Percentiles rank a stretch among this genome's conserved stretches.
These are phyloP conservation scores for Emericellopsis cladophorae DNA, from an alignment of 2,329 filamentous ascomycete species.

Conservation along the genomic window DNA sequence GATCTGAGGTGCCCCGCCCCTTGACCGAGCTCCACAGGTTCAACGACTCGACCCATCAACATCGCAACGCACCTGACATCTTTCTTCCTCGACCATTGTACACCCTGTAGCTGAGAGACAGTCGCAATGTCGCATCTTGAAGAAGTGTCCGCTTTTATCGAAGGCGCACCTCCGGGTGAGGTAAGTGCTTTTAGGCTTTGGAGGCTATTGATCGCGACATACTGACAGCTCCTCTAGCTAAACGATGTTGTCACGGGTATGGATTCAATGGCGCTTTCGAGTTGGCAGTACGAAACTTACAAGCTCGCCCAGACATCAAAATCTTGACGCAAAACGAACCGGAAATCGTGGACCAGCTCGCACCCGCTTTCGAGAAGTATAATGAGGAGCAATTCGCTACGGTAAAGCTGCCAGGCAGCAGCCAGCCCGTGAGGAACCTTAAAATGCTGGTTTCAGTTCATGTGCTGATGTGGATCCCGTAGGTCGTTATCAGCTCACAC, in stretches of 20 bases:
- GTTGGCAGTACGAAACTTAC: constrained; percentile 7
- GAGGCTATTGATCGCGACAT: too few species aligned
- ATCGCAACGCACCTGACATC: too few species aligned
- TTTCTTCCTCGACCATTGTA: too few species aligned
- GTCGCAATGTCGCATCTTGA: constrained; percentile 23
- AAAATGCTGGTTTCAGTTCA: not conserved
- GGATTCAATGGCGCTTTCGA: constrained; percentile 2
- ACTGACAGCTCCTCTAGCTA: constrained; percentile 39
- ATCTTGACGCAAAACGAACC: constrained; percentile 61
- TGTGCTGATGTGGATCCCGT: constrained; percentile 5
- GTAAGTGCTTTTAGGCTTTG: constrained; percentile 34
- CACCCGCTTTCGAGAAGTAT: constrained; percentile 82
- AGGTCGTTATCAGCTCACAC: constrained; percentile 77
- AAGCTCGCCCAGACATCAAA: constrained; percentile 65
- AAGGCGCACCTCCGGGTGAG: constrained; percentile 93
- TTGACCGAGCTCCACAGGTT: too few species aligned
- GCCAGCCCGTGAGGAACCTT: constrained; percentile 31
- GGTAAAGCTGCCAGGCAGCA: constrained; percentile 79
- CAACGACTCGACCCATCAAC: too few species aligned
- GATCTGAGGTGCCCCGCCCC: too few species aligned
- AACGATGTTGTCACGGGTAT: constrained; percentile 79
- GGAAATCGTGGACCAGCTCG: constrained; percentile 56
- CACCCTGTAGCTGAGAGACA: too few species aligned
- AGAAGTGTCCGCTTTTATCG: constrained; percentile 69
- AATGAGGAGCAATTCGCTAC: constrained; percentile 90